A percentile compares a stretch with the other conserved stretches of the same genome.
These are phyloP conservation scores for Colletotrichum shisoi DNA, from an alignment of 2,329 filamentous ascomycete species.

Conservation along the genomic window DNA sequence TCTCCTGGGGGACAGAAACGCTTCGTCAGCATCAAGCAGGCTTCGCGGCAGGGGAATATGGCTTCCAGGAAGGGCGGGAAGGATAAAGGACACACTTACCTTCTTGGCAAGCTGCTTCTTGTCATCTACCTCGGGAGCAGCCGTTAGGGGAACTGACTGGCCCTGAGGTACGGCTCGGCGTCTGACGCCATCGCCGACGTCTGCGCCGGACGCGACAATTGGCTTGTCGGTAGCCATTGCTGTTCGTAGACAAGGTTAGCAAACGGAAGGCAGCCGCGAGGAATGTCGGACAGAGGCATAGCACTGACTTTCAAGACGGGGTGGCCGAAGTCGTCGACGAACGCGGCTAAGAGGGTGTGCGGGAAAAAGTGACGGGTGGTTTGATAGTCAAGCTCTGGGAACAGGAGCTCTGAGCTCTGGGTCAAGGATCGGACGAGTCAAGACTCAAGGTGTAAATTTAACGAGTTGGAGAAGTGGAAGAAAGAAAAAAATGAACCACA, in stretches of 20 bases:
- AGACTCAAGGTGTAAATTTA: constrained; percentile 36
- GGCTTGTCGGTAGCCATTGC: constrained; percentile 64
- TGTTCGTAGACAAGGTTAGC: constrained; percentile 29
- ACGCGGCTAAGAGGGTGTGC: constrained; percentile 26
- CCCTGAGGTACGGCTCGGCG: constrained; percentile 62
- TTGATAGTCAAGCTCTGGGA: constrained; percentile 32
- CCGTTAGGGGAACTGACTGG: constrained; percentile 49
- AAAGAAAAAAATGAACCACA: constrained; percentile 23
- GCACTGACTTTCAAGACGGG: constrained; percentile 30
- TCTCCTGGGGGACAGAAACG: constrained; percentile 48
- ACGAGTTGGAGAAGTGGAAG: constrained; percentile 31
- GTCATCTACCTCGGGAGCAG: constrained; percentile 60
- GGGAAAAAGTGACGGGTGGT: constrained; percentile 3
- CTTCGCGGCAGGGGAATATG: not conserved
- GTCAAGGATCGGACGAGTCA: constrained; percentile 41
- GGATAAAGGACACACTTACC: constrained; percentile 50
- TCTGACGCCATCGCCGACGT: constrained; percentile 64
- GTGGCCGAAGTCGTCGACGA: constrained; percentile 27
- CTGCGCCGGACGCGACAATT: constrained; percentile 67
- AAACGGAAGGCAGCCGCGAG: constrained; percentile 13
- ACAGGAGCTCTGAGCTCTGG: constrained; percentile 39
- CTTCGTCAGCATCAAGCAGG: constrained; percentile 41
- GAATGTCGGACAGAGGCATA: constrained; percentile 6
- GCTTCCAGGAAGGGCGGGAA: not conserved
- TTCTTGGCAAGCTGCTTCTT: constrained; percentile 67